These are phyloP conservation scores for Tuctoria greenei DNA, from an alignment of 176 grass and related monocot genomes.

Conservation along the genomic window DNA sequence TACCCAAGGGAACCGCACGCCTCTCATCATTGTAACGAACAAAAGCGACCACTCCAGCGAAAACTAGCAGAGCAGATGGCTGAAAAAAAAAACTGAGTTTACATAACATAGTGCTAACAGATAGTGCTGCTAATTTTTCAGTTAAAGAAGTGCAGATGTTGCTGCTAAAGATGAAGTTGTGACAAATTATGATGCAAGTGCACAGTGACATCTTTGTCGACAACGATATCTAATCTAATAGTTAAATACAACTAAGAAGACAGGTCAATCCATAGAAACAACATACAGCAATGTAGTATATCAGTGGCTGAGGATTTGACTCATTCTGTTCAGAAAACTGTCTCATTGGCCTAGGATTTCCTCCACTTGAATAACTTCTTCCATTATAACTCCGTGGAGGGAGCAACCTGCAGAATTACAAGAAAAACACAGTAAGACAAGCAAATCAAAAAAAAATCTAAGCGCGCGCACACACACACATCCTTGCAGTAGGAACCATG, in stretches of 20 bases:
- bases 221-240: neutral
- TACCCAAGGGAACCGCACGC: constrained; percentile 73
- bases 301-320: constrained; percentile 47
- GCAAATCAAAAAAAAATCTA: constrained; percentile 8
- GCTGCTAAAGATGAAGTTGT: neutral
- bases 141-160: neutral
- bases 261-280: constrained; percentile 18
- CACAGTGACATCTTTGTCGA: neutral
- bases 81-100: constrained; percentile 47
- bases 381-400: constrained; percentile 18
- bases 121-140: neutral
- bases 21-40: constrained; percentile 93
- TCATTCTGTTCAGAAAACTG: constrained; percentile 56
- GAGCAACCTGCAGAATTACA: constrained; percentile 30
- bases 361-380: constrained; percentile 50
- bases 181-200: constrained; percentile 1
- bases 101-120: neutral
- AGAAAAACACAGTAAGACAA: neutral
- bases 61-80: constrained; percentile 62
- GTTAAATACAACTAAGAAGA: constrained; percentile 25
- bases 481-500: neutral
- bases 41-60: constrained; percentile 65
- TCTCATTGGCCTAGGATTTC: constrained; percentile 52
- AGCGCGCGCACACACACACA: neutral
- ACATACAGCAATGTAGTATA: constrained; percentile 68